A percentile compares a stretch with the other conserved stretches of the same genome.
phyloP scores from a whole-genome alignment of 768 basidiomycete species.

The Piloderma croceum region DNA sequence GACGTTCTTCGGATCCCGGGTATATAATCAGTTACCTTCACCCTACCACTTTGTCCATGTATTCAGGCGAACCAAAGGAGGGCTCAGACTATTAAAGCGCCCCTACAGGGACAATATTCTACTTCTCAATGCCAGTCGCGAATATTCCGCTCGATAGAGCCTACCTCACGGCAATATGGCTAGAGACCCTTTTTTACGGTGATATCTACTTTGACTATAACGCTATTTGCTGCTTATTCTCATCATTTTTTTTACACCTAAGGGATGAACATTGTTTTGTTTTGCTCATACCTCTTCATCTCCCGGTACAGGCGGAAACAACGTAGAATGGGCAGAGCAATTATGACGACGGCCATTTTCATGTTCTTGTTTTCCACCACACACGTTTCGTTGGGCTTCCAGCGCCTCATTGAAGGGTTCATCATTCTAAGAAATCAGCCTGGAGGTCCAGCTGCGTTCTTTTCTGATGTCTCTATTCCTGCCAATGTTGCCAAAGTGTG shows the following conservation, averaged over 20 bases:
- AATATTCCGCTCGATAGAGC: slow-evolving; percentile 29
- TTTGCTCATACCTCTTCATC: too few species aligned
- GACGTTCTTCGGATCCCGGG: too few species aligned
- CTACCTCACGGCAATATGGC: slow-evolving; percentile 32
- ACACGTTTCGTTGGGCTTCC: slow-evolving; percentile 31
- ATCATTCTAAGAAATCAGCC: slow-evolving; percentile 22
- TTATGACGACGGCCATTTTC: slow-evolving; percentile 19
- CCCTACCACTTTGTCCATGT: too few species aligned
- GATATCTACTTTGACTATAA: too few species aligned
- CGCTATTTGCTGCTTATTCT: too few species aligned
- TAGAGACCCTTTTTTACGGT: slow-evolving; percentile 30
- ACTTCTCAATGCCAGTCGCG: slow-evolving; percentile 3
- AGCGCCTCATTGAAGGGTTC: slow-evolving; percentile 31
- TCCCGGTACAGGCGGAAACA: too few species aligned
- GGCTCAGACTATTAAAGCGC: too few species aligned
- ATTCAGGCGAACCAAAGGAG: too few species aligned
- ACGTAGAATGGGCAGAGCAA: slow-evolving; percentile 16
- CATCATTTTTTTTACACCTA: too few species aligned
- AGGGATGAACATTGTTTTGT: too few species aligned
- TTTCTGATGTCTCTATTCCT: slow-evolving; percentile 29
- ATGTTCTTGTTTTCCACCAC: slow-evolving; percentile 31
- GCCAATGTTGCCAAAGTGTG: slow-evolving; percentile 32
- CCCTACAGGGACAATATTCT: too few species aligned
- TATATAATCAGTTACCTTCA: too few species aligned
- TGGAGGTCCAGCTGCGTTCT: slow-evolving; percentile 27